Percentiles rank a stretch among this genome's conserved stretches.
These are phyloP conservation scores for Eucalyptus pauciflora DNA, from an alignment of 345 rosid species.

Conservation along the genomic window DNA sequence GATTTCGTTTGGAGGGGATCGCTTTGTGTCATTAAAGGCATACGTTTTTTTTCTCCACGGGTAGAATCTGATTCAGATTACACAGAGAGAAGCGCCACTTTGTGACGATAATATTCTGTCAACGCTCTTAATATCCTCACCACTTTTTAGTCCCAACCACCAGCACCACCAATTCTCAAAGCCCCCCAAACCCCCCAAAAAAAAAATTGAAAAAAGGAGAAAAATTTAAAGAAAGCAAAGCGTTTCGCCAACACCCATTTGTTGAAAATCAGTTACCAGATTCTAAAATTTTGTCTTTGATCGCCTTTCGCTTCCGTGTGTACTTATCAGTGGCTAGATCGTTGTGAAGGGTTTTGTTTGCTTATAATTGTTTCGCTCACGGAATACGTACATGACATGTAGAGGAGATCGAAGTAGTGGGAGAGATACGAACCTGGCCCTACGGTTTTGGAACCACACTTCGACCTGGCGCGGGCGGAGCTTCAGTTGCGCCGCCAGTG, in stretches of 20 bases:
- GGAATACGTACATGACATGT: neutral
- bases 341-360: neutral
- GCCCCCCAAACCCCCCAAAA: neutral
- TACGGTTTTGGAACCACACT: constrained; percentile 99
- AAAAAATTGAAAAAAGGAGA: neutral
- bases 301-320: neutral
- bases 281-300: neutral
- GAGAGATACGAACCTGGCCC: constrained; percentile 68
- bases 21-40: neutral
- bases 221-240: neutral
- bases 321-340: neutral
- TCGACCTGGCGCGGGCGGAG: constrained; percentile 89
- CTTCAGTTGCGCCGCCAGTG: constrained; percentile 67
- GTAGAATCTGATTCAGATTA: constrained; percentile 17
- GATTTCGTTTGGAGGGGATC: neutral
- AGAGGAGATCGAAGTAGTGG: neutral
- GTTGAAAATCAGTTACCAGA: neutral
- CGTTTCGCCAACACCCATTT: neutral
- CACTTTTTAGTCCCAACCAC: neutral
- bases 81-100: neutral
- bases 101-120: neutral
- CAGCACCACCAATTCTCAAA: neutral
- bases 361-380: neutral
- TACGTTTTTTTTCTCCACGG: neutral
- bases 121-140: neutral